Conservation (phyloP, 2,329 filamentous ascomycete species). For the Cladosporium sp. region DNA sequence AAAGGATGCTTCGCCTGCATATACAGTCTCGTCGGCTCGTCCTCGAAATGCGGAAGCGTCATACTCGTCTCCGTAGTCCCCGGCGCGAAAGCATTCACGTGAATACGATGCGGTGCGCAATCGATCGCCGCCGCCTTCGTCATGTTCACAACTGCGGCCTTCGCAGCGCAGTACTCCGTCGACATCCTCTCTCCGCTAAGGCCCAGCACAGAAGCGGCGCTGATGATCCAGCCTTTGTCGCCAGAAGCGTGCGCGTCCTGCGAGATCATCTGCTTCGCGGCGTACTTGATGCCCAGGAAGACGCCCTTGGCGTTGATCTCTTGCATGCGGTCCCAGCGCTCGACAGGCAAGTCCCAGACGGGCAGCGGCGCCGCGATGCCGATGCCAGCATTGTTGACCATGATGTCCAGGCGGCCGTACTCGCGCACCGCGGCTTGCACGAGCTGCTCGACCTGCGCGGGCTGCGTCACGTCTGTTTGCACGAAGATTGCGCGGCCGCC, state of each 20-base stretch:
- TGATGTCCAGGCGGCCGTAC: slow-evolving; percentile 62
- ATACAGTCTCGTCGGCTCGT: slow-evolving; percentile 63
- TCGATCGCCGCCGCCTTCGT: slow-evolving; percentile 32
- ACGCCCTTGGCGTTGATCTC: slow-evolving; percentile 42
- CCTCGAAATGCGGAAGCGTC: slow-evolving; percentile 26
- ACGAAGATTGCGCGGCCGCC: slow-evolving; percentile 40
- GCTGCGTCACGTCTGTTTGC: slow-evolving; percentile 36
- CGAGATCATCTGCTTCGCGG: slow-evolving; percentile 50
- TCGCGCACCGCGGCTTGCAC: slow-evolving; percentile 57
- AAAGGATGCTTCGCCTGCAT: slow-evolving; percentile 81
- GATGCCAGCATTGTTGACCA: slow-evolving; percentile 85
- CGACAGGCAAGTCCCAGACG: slow-evolving; percentile 50
- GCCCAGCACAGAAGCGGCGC: slow-evolving; percentile 49
- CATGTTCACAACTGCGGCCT: slow-evolving; percentile 32
- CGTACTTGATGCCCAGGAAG: slow-evolving; percentile 49
- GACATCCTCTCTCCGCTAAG: slow-evolving; percentile 34
- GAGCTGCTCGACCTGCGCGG: slow-evolving; percentile 27
- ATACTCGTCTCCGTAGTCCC: slow-evolving; percentile 30
- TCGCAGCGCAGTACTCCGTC: slow-evolving; percentile 31
- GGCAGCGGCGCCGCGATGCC: slow-evolving; percentile 27
- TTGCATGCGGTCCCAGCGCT: slow-evolving; percentile 46
- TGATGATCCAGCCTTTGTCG: slow-evolving; percentile 53
- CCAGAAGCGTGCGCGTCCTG: slow-evolving; percentile 44
- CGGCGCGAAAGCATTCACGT: slow-evolving; percentile 33
- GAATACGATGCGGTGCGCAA: slow-evolving; percentile 32